phyloP scores from a whole-genome alignment of 805 yeast species.

The Monosporozyma yasuniensis region DNA sequence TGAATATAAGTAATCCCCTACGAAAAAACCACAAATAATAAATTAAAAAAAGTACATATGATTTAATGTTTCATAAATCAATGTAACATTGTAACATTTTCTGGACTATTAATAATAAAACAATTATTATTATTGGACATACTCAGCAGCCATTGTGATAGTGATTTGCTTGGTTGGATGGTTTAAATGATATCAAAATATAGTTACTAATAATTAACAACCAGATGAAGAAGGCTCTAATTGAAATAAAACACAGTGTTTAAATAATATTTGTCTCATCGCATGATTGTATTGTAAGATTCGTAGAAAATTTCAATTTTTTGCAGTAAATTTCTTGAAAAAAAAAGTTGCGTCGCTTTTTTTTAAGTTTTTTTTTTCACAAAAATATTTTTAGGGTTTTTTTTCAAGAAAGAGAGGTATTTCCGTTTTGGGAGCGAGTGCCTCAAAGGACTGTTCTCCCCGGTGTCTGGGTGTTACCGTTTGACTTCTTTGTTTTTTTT shows the following conservation, averaged over 20 bases:
- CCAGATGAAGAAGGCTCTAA: not conserved
- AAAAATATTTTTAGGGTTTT: not conserved
- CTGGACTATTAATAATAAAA: not conserved
- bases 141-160: slow-evolving; percentile 32
- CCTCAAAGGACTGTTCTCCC: not conserved
- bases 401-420: too few relatives aligned
- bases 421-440: too few relatives aligned
- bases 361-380: not conserved
- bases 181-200: not conserved
- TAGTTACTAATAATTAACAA: not conserved
- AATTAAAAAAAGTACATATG: too few relatives aligned
- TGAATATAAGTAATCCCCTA: slow-evolving; percentile 27
- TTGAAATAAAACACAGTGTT: not conserved
- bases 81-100: slow-evolving; percentile 9
- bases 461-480: not conserved
- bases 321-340: not conserved
- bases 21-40: too few relatives aligned
- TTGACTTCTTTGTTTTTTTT: too few relatives aligned
- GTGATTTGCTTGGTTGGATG: slow-evolving; percentile 15
- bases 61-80: slow-evolving; percentile 3
- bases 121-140: slow-evolving; percentile 24
- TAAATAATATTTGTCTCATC: not conserved
- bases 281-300: not conserved
- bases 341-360: not conserved
- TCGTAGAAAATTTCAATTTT: not conserved